Evolutionary conservation across 305 asterid genomes (phyloP), one percentile per base, ranked within the genome.

Genomic region (Lippia alba): DNA sequence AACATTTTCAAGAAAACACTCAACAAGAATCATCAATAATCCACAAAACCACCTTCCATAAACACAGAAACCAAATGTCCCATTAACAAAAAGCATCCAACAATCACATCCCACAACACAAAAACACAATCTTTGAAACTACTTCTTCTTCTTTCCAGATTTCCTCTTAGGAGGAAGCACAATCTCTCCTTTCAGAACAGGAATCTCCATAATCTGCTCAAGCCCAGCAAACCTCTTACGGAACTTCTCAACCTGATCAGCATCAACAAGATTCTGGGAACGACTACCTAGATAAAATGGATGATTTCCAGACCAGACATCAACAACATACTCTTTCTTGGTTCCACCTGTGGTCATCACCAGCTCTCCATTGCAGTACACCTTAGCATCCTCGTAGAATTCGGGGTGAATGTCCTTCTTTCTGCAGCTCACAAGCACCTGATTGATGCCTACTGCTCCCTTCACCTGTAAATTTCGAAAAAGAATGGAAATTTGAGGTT

Each of bases 321-420:
- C 99, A 10, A 94, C 92, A 18, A 90, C 89, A 45, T 94, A 89
- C 80, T 94, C 97, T 15, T 84, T 79, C 81, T 91, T 94, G 60
- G 97, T 89, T 9, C 96, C 99, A 2, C 97, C 99, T 6, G 99
- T 91, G 0, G 99, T 94, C 97, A 91, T 84, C 64, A 94, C 99
- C 53, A 85, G 91, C 81, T 94, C 99, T 0, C 97, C 95, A 20
- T 94, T 94, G 82, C 99, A 94, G 75, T 86, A 88, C 2, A 94
- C 97, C 84, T 89, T 94, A 1, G 99, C 86, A 34, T 88, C 87
- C 1, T 84, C 90, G 74, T 84, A 24, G 80, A 86, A 94, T 46
- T 91, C 67, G 0, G 99, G 99, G 87, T 94, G 99, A 76, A 89
- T 86, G 4, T 91, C 99, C 77, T 83, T 85, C 81, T 91, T 91